Evolutionary conservation across 108 stramenopile genomes (phyloP).

Genomic region (Mediolabrus comicus): DNA sequence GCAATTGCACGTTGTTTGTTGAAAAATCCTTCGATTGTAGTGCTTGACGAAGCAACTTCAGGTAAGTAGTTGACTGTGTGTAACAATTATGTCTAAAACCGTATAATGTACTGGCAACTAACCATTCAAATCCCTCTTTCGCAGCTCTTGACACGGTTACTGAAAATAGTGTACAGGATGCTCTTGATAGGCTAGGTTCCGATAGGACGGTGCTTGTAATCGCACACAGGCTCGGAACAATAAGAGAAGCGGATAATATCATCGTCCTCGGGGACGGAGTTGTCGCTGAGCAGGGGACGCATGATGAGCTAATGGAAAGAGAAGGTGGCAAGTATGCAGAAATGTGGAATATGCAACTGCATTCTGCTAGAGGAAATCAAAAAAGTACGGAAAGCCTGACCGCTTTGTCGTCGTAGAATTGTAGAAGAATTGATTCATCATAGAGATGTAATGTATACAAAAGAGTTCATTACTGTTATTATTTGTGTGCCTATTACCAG

Average conservation of each 20-base stretch:
- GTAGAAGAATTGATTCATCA: not conserved
- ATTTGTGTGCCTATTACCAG: constrained; percentile 65
- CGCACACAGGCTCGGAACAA: constrained; percentile 96
- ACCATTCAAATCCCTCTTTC: constrained; percentile 1
- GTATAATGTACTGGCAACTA: not conserved
- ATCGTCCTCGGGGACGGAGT: constrained; percentile 90
- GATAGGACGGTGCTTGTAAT: constrained; percentile 94
- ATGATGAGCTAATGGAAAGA: constrained; percentile 84
- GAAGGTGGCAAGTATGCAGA: constrained; percentile 82
- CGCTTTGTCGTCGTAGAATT: constrained; percentile 5
- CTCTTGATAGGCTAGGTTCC: constrained; percentile 86
- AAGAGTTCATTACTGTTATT: no score
- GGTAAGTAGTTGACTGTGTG: not conserved
- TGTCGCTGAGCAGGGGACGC: constrained; percentile 94
- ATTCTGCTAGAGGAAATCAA: constrained; percentile 22
- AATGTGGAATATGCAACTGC: constrained; percentile 89
- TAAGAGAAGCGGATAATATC: constrained; percentile 96
- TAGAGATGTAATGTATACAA: not conserved
- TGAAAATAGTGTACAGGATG: constrained; percentile 93
- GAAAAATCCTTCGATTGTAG: constrained; percentile 93
- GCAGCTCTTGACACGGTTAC: constrained; percentile 80
- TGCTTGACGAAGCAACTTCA: constrained; percentile 40
- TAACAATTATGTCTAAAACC: not conserved
- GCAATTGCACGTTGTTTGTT: constrained; percentile 89
- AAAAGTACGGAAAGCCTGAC: constrained; percentile 11